Evolutionary conservation across 176 grass and related monocot genomes (phyloP).

Genomic region (Carex parvula): DNA sequence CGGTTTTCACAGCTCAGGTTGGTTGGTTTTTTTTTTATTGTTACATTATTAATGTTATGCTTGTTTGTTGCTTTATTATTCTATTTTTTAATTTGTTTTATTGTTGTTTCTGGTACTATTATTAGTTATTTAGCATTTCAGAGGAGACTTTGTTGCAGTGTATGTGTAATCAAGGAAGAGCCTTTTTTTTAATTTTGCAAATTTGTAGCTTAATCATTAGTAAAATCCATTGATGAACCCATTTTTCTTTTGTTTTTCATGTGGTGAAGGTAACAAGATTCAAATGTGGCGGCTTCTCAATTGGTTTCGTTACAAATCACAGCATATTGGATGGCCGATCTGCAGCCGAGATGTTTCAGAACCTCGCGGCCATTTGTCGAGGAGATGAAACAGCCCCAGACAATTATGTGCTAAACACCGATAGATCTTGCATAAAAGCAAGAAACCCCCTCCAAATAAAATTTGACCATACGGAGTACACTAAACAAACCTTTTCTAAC

Average conservation of each 20-base stretch:
- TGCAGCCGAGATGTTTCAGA: constrained; percentile 40
- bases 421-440: constrained; percentile 43
- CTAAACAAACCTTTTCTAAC: constrained; percentile 23
- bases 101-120: background rate
- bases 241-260: background rate
- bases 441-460: constrained; percentile 36
- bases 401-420: constrained; percentile 24
- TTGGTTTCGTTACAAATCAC: constrained; percentile 43
- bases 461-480: constrained; percentile 43
- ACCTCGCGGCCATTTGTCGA: constrained; percentile 35
- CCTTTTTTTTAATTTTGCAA: background rate
- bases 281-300: constrained; percentile 42
- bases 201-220: constrained; percentile 12
- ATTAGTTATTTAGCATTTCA: background rate
- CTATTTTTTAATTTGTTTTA: background rate
- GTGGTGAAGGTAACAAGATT: constrained; percentile 43
- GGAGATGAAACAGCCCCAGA: constrained; percentile 22
- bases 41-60: background rate
- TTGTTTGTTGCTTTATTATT: background rate
- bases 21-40: background rate
- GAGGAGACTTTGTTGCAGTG: background rate
- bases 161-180: background rate
- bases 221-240: background rate
- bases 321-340: constrained; percentile 41
- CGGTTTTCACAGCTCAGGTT: constrained; percentile 57